Evolutionary conservation across 2,329 filamentous ascomycete species (phyloP).

Genomic region (Neoarthrinium moseri): DNA sequence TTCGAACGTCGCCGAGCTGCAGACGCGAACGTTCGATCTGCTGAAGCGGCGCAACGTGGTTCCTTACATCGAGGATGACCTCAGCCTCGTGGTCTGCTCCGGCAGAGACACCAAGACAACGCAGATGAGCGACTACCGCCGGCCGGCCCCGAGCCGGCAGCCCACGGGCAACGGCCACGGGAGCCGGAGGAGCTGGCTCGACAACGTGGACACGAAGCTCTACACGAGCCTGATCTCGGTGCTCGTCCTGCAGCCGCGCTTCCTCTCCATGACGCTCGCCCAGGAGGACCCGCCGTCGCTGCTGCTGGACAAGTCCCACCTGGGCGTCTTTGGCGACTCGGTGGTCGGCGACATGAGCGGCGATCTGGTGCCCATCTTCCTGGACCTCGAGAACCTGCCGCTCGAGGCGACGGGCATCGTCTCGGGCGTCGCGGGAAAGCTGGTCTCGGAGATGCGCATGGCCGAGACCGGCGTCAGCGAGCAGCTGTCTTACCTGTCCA

Average conservation of each 20-base stretch:
- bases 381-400: constrained; percentile 78
- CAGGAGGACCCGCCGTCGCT: constrained; percentile 73
- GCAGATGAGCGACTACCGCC: constrained; percentile 36
- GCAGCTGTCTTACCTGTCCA: constrained; percentile 89
- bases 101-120: constrained; percentile 48
- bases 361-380: constrained; percentile 78
- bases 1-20: constrained; percentile 74
- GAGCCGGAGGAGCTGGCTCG: constrained; percentile 48
- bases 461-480: constrained; percentile 45
- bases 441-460: constrained; percentile 69
- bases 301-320: constrained; percentile 67
- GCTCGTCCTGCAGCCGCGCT: constrained; percentile 60
- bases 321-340: constrained; percentile 67
- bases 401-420: constrained; percentile 92
- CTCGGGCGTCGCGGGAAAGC: constrained; percentile 82
- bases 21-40: constrained; percentile 78
- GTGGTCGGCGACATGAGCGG: constrained; percentile 74
- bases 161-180: constrained; percentile 25
- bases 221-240: constrained; percentile 64
- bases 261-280: constrained; percentile 72
- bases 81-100: constrained; percentile 81
- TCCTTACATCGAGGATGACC: constrained; percentile 65
- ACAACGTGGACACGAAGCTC: constrained; percentile 61
- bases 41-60: constrained; percentile 75
- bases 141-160: constrained; percentile 32